A percentile compares a stretch with the other conserved stretches of the same genome.
Conservation (phyloP, 2,329 filamentous ascomycete genomes). For the Penicillium concentricum region DNA sequence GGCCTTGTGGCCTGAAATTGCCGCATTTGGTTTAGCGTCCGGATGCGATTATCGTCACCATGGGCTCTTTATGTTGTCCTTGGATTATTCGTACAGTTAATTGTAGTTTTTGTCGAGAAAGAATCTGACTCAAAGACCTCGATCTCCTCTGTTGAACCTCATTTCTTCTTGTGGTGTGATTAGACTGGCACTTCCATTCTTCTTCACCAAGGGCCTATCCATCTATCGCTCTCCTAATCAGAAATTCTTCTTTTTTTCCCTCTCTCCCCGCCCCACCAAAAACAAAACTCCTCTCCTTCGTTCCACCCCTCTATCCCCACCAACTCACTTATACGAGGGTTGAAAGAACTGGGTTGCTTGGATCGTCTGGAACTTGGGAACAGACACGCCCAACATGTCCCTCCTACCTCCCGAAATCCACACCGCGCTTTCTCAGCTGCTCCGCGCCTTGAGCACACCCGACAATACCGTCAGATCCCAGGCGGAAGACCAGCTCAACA, state of each 20-base stretch:
- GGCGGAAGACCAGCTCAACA: conserved; percentile 87
- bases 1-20: conserved; percentile 11
- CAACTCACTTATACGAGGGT: conserved; percentile 16
- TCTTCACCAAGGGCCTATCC: conserved; percentile 16
- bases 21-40: conserved; percentile 20
- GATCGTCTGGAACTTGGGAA: conserved; percentile 30
- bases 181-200: background rate
- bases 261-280: conserved; percentile 31
- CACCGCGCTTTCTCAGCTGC: conserved; percentile 77
- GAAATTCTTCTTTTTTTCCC: conserved; percentile 29
- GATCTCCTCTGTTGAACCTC: background rate
- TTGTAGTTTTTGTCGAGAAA: background rate
- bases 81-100: background rate
- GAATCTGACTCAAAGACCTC: background rate
- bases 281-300: conserved; percentile 29
- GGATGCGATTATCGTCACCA: conserved; percentile 4
- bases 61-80: conserved; percentile 13
- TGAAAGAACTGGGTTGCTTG: conserved; percentile 21
- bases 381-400: conserved; percentile 63
- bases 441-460: conserved; percentile 82
- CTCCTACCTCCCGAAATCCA: conserved; percentile 81
- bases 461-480: conserved; percentile 83
- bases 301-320: conserved; percentile 18
- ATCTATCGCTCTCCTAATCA: conserved; percentile 23
- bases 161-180: conserved; percentile 8